A percentile compares a stretch with the other conserved stretches of the same genome.
Conservation (phyloP, 169 alveolate species). For the Neospora caninum region DNA sequence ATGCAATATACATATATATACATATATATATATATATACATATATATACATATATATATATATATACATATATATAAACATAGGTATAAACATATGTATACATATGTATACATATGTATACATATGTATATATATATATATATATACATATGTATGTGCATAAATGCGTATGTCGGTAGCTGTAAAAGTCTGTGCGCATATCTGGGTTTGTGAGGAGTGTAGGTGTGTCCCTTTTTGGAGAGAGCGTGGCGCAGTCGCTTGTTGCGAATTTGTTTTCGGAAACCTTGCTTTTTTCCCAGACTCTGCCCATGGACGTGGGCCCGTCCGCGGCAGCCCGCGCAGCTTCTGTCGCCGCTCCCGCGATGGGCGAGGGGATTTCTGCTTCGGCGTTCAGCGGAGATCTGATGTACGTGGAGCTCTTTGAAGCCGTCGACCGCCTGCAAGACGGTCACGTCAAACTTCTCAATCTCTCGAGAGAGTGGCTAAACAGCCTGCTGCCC, state of each 20-base stretch:
- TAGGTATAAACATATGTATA: background rate
- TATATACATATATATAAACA: background rate
- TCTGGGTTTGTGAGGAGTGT: no score
- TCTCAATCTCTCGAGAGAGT: slow-evolving; percentile 83
- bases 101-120: background rate
- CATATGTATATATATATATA: background rate
- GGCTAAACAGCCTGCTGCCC: slow-evolving; percentile 89
- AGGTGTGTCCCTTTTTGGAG: no score
- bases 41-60: no score
- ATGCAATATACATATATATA: no score
- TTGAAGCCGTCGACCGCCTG: slow-evolving; percentile 57
- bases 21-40: background rate
- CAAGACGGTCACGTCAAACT: slow-evolving; percentile 72
- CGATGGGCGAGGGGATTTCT: background rate
- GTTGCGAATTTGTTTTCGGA: background rate
- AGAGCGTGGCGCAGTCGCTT: no score
- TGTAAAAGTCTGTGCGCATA: no score
- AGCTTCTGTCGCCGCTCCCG: slow-evolving; percentile 17
- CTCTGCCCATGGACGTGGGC: slow-evolving; percentile 40
- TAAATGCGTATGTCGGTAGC: no score
- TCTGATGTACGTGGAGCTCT: slow-evolving; percentile 39
- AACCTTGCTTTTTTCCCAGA: slow-evolving; percentile 32
- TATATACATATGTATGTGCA: background rate
- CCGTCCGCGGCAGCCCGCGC: slow-evolving; percentile 57
- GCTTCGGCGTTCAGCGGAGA: slow-evolving; percentile 25